Evolutionary conservation across 257 asterid species (phyloP), one percentile per base, ranked within the genome.

Genomic region (Nicotiana paniculata): DNA sequence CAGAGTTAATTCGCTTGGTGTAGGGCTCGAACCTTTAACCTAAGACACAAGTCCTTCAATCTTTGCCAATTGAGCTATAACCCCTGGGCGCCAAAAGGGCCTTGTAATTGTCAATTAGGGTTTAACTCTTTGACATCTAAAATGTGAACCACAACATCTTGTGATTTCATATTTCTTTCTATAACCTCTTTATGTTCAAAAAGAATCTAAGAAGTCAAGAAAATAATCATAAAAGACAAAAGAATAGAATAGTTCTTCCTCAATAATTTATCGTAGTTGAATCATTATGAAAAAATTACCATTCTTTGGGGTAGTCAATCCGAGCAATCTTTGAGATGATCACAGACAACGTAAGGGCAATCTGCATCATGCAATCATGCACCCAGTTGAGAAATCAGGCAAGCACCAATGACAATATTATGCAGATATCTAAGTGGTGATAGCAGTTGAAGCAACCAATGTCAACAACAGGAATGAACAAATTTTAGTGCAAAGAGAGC

Each of bases 321-420:
- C 99, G 97, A 86, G 99, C 98, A 64, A 96, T 93, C 88, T 93
- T 96, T 32, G 99, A 96, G 82, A 96, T 88, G 81, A 96, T 83
- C 85, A 94, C 96, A 17, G 99, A 96, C 92, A 96, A 85, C 46
- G 98, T 94, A 72, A 82, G 92, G 85, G 98, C 93, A 87, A 96
- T 92, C 99, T 96, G 98, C 84, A 82, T 33, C 79, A 75, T 59
- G 4, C 39, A 74, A 74, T 48, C 61, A 74, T 33, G 62, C 9
- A 74, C 24, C 35, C 37, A 51, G 24, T 74, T 48, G 79, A 74
- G 62, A 26, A 48, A 74, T 13, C 26, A 74, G 79, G 79, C 57
- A 74, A 48, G 79, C 79, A 74, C 15, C 26, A 74, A 74, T 21
- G 61, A 15, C 39, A 46, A 74, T 13, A 48, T 26, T 26, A 74